Base-by-base conservation (phyloP, 768 basidiomycete genomes). In the Phaffia australis region DNA sequence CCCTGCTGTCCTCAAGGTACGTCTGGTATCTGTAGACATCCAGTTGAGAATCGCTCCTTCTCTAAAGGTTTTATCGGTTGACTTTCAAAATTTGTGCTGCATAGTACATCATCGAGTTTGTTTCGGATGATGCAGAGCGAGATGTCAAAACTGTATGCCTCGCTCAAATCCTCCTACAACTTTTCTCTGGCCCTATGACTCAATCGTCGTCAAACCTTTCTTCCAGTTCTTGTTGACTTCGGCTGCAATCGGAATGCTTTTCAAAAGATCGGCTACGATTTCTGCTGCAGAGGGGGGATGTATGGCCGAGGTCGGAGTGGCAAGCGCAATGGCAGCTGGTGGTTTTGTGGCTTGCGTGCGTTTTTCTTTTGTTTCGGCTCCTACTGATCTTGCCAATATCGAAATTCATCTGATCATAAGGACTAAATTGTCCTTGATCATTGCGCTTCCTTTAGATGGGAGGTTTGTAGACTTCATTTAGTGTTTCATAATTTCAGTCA, bases 241-340 rank as follows among this genome's bases (percentile, higher is more conserved):
- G 57, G 50, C 60, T 59, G 77, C 92, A 11, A 78, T 94, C 62
- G 91, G 93, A 19, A 95, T 95, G 92, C 79, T 95, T 42, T 94
- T 91, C 80, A 97, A 98, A 75, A 84, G 93, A 67, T 91, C 92
- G n/a, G 55, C 55, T 18, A 94, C 93, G 1, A 95, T 97, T 60
- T 89, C 87, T 56, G 93, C 93, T 18, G 92, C 94, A 0, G 94
- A 98, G 77, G 93, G 93, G 23, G 76, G 91, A 85, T 74, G 72
- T 56, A 74, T 74, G 78, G 91, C 91, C 23, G 91, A 94, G 79
- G 93, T 98, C 4, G 93, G 93, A 83, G 94, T 97, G 51, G 93
- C 94, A 1, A 90, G 89, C 73, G 89, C 90, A 3, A 97, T 97
- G 94, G 66, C 64, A 15, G 86, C 86, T 63, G 91, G 86, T 56